Evolutionary conservation across 768 basidiomycete species (phyloP).

Genomic region (Kondoa malvinella): DNA sequence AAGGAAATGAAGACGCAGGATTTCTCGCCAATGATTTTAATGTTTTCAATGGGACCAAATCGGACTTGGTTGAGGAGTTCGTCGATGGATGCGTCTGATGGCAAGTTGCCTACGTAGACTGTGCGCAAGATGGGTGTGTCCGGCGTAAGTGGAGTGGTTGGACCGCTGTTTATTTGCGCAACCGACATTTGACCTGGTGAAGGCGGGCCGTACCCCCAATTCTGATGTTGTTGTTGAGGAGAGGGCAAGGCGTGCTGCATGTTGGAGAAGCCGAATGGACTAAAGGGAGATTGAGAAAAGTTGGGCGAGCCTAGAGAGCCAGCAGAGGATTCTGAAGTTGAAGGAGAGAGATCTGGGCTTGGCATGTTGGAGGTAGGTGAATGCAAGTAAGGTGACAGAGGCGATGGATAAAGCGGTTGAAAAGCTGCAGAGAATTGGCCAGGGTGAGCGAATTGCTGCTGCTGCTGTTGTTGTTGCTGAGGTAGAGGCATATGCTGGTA

Average conservation of each 20-base stretch:
- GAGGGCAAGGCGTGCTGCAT: background rate
- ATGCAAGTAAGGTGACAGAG: background rate
- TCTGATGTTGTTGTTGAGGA: background rate
- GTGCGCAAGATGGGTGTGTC: conserved; percentile 41
- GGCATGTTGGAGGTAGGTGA: background rate
- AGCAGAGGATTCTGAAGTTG: background rate
- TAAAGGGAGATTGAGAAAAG: background rate
- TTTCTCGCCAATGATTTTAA: conserved; percentile 89
- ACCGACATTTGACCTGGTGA: background rate
- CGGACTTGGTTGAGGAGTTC: conserved; percentile 94
- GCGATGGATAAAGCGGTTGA: background rate
- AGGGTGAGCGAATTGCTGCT: background rate
- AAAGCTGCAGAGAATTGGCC: background rate
- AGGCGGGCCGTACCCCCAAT: background rate
- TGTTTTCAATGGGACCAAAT: conserved; percentile 87
- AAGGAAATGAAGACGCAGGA: conserved; percentile 97
- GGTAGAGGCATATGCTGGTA: background rate
- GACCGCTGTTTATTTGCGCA: too few relatives aligned
- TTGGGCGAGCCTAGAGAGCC: background rate
- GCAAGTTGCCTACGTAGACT: conserved; percentile 92
- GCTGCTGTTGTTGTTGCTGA: conserved; percentile 9
- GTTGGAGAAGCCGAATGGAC: background rate
- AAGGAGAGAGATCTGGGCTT: background rate
- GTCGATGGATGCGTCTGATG: conserved; percentile 86
- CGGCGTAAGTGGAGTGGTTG: background rate